Evolutionary conservation across 1,139 yeast species (phyloP), one percentile per base, ranked within the genome.

Genomic region (Candida glucosophila): DNA sequence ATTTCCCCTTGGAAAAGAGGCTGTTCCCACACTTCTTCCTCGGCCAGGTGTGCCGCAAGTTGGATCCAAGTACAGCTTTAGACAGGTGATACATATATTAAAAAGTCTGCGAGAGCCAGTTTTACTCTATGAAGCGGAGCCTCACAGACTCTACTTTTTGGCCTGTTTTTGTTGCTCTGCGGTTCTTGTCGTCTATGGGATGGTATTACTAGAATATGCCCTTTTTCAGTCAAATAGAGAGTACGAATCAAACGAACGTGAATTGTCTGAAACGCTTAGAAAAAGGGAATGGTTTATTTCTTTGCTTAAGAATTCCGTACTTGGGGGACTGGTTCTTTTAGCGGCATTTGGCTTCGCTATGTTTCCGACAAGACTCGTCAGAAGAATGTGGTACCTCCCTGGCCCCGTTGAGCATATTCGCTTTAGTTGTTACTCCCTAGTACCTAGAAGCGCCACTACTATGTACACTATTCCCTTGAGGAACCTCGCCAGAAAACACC

Each of bases 391-490:
- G 75, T 78, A 75, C 41, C 55, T 83, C 12, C 90, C 93, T 1
- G 57, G 68, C 3, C 61, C 66, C 2, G 67, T 59, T 11, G 73
- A 65, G 35, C 71, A 70, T 39, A 52, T 82, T 27, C 64, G 67
- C 37, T 73, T 82, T 39, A 75, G 85, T 2, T 67, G 86, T 1
- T 86, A 82, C 47, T 86, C 93, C 2, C 44, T 77, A 29, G 39
- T 82, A 10, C 94, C 94, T 1, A 82, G 85, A 4, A 55, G 73
- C 28, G 76, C 92, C 1, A 77, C 90, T 0, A 93, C 93, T 0
- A 77, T 79, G 6, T 64, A 70, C 32, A 76, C 85, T 0, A 58
- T 80, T 17, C 88, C 90, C 2, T 47, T 82, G 26, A 63, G 59
- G 20, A 54, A 62, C 26, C 40, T 82, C 26, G 54, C 57, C 12